phyloP scores from a whole-genome alignment of 495 filamentous ascomycete genomes.

The Daldinia vernicosa region DNA sequence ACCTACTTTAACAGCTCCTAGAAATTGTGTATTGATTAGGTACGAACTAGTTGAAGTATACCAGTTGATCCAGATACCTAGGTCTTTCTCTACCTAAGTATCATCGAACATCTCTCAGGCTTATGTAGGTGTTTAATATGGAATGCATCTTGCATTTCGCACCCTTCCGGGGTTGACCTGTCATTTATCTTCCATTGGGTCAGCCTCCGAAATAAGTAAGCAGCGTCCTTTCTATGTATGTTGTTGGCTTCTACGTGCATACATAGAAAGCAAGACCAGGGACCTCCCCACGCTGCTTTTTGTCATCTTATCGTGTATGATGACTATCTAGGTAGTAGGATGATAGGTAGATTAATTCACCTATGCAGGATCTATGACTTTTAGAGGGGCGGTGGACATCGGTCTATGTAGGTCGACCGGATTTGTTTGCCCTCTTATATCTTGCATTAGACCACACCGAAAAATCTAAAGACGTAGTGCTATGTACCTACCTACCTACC shows the following conservation, averaged over 20 bases:
- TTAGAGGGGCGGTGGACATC: not conserved
- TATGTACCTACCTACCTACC: too few species aligned
- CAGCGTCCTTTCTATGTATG: not conserved
- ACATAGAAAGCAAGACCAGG: constrained; percentile 8
- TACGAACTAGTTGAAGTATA: too few species aligned
- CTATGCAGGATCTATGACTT: constrained; percentile 29
- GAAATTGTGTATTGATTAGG: too few species aligned
- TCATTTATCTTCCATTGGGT: constrained; percentile 19
- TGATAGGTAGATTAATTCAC: constrained; percentile 15
- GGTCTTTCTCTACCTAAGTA: too few species aligned
- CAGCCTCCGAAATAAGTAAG: constrained; percentile 18
- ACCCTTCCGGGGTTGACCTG: constrained; percentile 6
- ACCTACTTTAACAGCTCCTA: too few species aligned
- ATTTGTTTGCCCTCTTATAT: constrained; percentile 20
- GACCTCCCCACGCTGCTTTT: constrained; percentile 22
- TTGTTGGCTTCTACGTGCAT: constrained; percentile 21
- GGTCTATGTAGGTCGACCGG: constrained; percentile 18
- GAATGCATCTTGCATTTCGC: not conserved
- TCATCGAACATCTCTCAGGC: too few species aligned
- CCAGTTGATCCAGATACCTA: too few species aligned
- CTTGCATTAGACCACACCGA: not conserved
- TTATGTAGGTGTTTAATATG: too few species aligned
- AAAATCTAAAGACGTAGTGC: not conserved
- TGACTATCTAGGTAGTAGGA: too few species aligned
- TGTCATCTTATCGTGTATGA: constrained; percentile 22